Percentiles rank a stretch among this genome's conserved stretches.
phyloP scores from a whole-genome alignment of 805 yeast species.

The Kluyveromyces starmeri region DNA sequence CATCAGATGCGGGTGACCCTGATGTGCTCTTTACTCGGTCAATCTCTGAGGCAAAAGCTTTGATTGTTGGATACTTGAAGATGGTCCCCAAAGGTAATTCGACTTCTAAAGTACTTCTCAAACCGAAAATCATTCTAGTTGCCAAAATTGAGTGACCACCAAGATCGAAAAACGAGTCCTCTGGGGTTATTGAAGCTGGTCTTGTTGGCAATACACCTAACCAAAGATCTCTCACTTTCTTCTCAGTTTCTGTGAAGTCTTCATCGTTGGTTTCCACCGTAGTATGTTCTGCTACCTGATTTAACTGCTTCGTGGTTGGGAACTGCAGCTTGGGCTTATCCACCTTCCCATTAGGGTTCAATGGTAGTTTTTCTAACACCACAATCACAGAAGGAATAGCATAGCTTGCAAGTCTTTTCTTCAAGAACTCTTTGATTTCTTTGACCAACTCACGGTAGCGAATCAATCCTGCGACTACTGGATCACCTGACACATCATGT shows the following conservation, averaged over 20 bases:
- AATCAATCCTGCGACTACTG: slow-evolving; percentile 70
- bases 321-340: slow-evolving; percentile 95
- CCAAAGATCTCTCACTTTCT: slow-evolving; percentile 75
- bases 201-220: slow-evolving; percentile 70
- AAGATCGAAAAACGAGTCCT: slow-evolving; percentile 89
- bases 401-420: slow-evolving; percentile 82
- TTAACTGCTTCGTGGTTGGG: slow-evolving; percentile 84
- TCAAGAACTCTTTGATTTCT: slow-evolving; percentile 72
- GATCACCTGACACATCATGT: slow-evolving; percentile 39
- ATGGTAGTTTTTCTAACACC: slow-evolving; percentile 76
- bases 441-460: slow-evolving; percentile 68
- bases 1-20: slow-evolving; percentile 23
- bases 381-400: slow-evolving; percentile 90
- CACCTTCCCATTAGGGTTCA: slow-evolving; percentile 96
- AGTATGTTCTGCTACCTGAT: slow-evolving; percentile 54
- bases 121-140: slow-evolving; percentile 90
- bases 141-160: slow-evolving; percentile 98
- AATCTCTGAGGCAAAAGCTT: slow-evolving; percentile 66
- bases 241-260: slow-evolving; percentile 56
- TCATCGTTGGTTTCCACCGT: slow-evolving; percentile 36
- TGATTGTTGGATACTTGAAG: slow-evolving; percentile 82
- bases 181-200: slow-evolving; percentile 67
- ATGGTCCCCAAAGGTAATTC: slow-evolving; percentile 86
- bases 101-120: slow-evolving; percentile 66
- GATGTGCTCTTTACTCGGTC: slow-evolving; percentile 38